Percentiles rank a stretch among this genome's conserved stretches.
Evolutionary conservation across 2,329 filamentous ascomycete genomes (phyloP).

Genomic region (Penicillium nordicum): DNA sequence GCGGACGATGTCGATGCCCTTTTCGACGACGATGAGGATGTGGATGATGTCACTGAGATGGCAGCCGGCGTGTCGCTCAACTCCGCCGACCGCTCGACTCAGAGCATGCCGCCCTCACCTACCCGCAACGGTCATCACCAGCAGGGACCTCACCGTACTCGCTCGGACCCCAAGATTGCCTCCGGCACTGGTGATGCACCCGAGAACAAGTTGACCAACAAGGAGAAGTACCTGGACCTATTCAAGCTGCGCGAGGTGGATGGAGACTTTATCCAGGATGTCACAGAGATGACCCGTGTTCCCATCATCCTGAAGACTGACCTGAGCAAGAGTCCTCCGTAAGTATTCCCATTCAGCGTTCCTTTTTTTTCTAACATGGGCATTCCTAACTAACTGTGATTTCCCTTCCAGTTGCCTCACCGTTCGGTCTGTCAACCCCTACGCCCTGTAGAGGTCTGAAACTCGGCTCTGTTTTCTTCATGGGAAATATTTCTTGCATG

Average conservation of each 20-base stretch:
- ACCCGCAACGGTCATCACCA: conserved; percentile 67
- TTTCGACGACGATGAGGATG: conserved; percentile 88
- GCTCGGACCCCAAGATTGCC: conserved; percentile 89
- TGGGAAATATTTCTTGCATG: conserved; percentile 28
- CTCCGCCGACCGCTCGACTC: conserved; percentile 74
- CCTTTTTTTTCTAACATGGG: neutral
- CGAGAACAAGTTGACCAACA: conserved; percentile 79
- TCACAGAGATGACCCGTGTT: conserved; percentile 94
- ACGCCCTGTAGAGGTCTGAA: conserved; percentile 41
- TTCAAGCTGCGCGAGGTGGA: conserved; percentile 89
- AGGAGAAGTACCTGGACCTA: conserved; percentile 91
- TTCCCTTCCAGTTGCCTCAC: conserved; percentile 43
- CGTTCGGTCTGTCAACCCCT: conserved; percentile 52
- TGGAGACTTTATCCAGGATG: conserved; percentile 96
- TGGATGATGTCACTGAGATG: conserved; percentile 82
- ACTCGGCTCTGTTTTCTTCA: conserved; percentile 13
- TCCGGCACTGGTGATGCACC: conserved; percentile 63
- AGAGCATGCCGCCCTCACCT: conserved; percentile 91
- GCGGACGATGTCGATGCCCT: conserved; percentile 92
- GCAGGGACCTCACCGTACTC: conserved; percentile 75
- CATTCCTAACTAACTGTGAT: neutral
- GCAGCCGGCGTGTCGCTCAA: conserved; percentile 86
- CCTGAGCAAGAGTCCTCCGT: conserved; percentile 98
- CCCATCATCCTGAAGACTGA: conserved; percentile 99
- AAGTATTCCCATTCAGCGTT: conserved; percentile 51